Conservation (phyloP, 2,329 filamentous ascomycete genomes). For the Botrytis pseudocinerea region DNA sequence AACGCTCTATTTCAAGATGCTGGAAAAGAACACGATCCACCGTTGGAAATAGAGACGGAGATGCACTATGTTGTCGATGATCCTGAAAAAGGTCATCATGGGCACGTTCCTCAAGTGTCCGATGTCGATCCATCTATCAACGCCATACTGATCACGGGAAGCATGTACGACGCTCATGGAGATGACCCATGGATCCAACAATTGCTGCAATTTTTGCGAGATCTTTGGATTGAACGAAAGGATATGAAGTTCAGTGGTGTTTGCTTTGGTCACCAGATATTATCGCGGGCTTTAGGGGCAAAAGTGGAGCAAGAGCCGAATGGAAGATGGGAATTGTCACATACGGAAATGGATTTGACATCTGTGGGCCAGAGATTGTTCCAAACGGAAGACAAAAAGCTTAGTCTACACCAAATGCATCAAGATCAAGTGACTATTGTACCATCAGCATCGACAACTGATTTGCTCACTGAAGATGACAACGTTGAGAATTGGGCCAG, state of each 20-base stretch:
- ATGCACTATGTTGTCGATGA: constrained; percentile 55
- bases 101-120: constrained; percentile 7
- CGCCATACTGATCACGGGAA: constrained; percentile 78
- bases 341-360: constrained; percentile 67
- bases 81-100: constrained; percentile 12
- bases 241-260: constrained; percentile 74
- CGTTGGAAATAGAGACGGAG: constrained; percentile 54
- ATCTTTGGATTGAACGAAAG: constrained; percentile 58
- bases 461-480: constrained; percentile 29
- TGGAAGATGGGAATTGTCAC: constrained; percentile 79
- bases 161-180: constrained; percentile 73
- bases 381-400: constrained; percentile 47
- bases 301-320: constrained; percentile 65
- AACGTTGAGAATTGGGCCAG: constrained; percentile 63
- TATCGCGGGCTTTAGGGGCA: constrained; percentile 69
- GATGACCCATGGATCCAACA: constrained; percentile 73
- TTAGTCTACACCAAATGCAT: constrained; percentile 78
- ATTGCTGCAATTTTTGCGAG: constrained; percentile 66
- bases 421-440: constrained; percentile 62
- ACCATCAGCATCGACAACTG: constrained; percentile 53
- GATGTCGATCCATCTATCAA: constrained; percentile 54
- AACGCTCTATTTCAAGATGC: constrained; percentile 53
- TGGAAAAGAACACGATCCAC: constrained; percentile 54
- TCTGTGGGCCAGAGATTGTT: constrained; percentile 71
- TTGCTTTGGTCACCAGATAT: constrained; percentile 86